Evolutionary conservation across 495 filamentous ascomycete genomes (phyloP).

Genomic region (Gamarada debralockiae): DNA sequence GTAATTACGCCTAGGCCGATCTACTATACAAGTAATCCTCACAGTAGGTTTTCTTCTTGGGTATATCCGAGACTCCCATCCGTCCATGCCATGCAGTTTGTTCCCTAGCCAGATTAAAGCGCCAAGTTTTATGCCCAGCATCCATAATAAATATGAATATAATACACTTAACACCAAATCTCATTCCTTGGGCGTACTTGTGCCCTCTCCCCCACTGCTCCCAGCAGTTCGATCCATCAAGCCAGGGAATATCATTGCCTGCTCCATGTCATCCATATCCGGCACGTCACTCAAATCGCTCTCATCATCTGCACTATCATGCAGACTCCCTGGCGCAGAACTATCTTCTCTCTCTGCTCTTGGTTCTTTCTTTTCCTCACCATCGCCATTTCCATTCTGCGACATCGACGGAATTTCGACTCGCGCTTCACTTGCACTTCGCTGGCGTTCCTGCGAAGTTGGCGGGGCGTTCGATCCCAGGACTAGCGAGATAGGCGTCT

Average conservation of each 20-base stretch:
- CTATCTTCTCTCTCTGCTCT: slow-evolving; percentile 27
- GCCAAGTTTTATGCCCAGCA: too few relatives aligned
- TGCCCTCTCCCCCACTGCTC: slow-evolving; percentile 6
- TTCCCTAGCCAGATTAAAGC: too few relatives aligned
- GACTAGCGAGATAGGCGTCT: slow-evolving; percentile 23
- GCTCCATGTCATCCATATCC: slow-evolving; percentile 35
- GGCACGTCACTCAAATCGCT: slow-evolving; percentile 73
- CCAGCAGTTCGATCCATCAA: slow-evolving; percentile 14
- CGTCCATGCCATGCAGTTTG: too few relatives aligned
- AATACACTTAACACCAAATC: too few relatives aligned
- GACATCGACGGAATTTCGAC: neutral
- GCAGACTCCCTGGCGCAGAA: slow-evolving; percentile 55
- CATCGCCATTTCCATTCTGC: slow-evolving; percentile 24
- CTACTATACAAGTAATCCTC: too few relatives aligned
- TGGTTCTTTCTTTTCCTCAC: slow-evolving; percentile 12
- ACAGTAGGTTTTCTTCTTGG: too few relatives aligned
- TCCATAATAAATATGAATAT: too few relatives aligned
- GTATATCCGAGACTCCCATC: too few relatives aligned
- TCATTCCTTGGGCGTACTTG: too few relatives aligned
- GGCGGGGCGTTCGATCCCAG: slow-evolving; percentile 12
- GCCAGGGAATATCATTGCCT: slow-evolving; percentile 31
- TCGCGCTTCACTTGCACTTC: slow-evolving; percentile 3
- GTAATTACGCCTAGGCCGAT: too few relatives aligned
- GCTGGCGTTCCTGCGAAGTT: neutral
- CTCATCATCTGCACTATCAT: slow-evolving; percentile 77